A percentile compares a stretch with the other conserved stretches of the same genome.
These are phyloP conservation scores for Calycina marina DNA, from an alignment of 2,329 filamentous ascomycete genomes.

Conservation along the genomic window DNA sequence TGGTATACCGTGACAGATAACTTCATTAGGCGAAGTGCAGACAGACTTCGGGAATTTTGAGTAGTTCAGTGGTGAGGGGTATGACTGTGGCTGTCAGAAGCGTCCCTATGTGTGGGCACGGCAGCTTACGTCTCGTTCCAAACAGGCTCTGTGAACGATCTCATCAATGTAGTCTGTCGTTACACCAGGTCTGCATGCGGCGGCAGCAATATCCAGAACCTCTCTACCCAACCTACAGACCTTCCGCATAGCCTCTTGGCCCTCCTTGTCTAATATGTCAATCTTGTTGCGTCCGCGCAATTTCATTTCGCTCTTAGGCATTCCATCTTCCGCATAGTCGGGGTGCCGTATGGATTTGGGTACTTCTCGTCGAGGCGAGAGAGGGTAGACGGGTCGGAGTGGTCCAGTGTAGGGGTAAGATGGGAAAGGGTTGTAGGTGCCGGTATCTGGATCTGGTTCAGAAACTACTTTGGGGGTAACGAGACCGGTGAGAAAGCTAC, in stretches of 20 bases:
- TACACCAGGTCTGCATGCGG: constrained; percentile 73
- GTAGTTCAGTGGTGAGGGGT: constrained; percentile 91
- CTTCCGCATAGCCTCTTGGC: constrained; percentile 77
- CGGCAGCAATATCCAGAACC: constrained; percentile 81
- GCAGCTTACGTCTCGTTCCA: constrained; percentile 70
- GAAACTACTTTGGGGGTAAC: constrained; percentile 69
- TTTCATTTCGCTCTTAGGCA: constrained; percentile 44
- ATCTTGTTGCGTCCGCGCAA: constrained; percentile 65
- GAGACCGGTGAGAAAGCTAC: constrained; percentile 59
- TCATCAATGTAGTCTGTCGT: constrained; percentile 94
- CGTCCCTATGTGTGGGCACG: background rate
- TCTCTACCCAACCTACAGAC: constrained; percentile 79
- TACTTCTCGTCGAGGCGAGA: constrained; percentile 57
- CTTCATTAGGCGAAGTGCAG: constrained; percentile 91
- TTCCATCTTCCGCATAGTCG: constrained; percentile 78
- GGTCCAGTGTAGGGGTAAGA: constrained; percentile 69
- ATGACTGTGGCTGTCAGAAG: constrained; percentile 45
- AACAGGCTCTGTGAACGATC: constrained; percentile 84
- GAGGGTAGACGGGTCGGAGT: constrained; percentile 74
- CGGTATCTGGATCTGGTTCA: constrained; percentile 84
- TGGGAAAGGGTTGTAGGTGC: constrained; percentile 84
- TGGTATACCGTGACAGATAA: constrained; percentile 97
- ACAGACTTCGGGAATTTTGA: constrained; percentile 95
- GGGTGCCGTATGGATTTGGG: constrained; percentile 71
- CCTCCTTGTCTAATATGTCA: constrained; percentile 63